Evolutionary conservation across 306 rosid species (phyloP).

Genomic region (Malus asiatica): DNA sequence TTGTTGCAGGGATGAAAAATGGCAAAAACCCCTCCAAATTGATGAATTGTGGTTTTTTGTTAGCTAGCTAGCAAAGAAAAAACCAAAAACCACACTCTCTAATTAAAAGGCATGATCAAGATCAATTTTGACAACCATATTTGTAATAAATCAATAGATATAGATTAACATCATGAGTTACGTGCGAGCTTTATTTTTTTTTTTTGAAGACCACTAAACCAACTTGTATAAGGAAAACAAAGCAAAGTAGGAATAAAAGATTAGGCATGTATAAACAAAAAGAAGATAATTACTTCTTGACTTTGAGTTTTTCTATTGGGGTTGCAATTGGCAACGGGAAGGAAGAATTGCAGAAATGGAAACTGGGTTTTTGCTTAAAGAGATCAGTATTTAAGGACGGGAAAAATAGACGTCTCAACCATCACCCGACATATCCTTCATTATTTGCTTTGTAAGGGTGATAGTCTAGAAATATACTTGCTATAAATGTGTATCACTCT

Average conservation of each 20-base stretch:
- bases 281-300: constrained; percentile 12
- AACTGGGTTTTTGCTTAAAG: constrained; percentile 30
- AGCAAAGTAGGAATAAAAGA: neutral
- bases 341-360: constrained; percentile 35
- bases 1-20: constrained; percentile 16
- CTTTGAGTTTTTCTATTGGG: constrained; percentile 11
- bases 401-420: constrained; percentile 56
- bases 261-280: neutral
- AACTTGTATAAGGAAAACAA: neutral
- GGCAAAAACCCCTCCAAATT: neutral
- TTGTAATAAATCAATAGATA: neutral
- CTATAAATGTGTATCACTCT: neutral
- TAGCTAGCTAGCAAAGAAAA: neutral
- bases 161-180: neutral
- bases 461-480: neutral
- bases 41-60: neutral
- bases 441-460: constrained; percentile 8
- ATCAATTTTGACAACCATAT: neutral
- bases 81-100: neutral
- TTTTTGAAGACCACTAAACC: neutral
- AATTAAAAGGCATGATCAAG: neutral
- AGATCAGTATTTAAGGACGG: constrained; percentile 45
- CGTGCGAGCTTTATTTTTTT: neutral
- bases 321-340: constrained; percentile 8
- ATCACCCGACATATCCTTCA: constrained; percentile 34